These are phyloP conservation scores for Rugonectria rugulosa DNA, from an alignment of 2,329 filamentous ascomycete genomes.

Conservation along the genomic window DNA sequence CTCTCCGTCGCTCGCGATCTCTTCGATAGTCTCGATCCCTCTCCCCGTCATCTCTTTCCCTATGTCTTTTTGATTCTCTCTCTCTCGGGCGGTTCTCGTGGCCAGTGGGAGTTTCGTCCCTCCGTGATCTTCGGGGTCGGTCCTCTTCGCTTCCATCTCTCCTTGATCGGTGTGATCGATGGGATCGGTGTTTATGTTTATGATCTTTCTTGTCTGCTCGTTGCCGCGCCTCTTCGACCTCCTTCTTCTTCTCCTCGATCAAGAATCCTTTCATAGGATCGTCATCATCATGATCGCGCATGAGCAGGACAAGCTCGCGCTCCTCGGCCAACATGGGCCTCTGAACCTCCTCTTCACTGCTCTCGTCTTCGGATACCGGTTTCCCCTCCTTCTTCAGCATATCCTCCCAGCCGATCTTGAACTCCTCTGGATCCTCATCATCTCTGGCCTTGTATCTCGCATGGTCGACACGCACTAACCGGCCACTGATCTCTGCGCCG, in stretches of 20 bases:
- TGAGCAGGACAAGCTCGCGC: slow-evolving; percentile 75
- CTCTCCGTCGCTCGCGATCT: slow-evolving; percentile 29
- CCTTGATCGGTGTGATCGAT: slow-evolving; percentile 54
- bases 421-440: slow-evolving; percentile 72
- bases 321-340: slow-evolving; percentile 82
- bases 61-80: slow-evolving; percentile 40
- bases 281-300: slow-evolving; percentile 87
- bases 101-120: slow-evolving; percentile 46
- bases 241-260: slow-evolving; percentile 89
- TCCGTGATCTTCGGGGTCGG: slow-evolving; percentile 44
- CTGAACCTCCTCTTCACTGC: slow-evolving; percentile 55
- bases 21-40: slow-evolving; percentile 38
- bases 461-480: slow-evolving; percentile 88
- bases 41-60: slow-evolving; percentile 39
- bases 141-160: slow-evolving; percentile 44
- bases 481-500: slow-evolving; percentile 82
- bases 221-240: slow-evolving; percentile 75
- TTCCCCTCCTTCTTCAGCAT: slow-evolving; percentile 62
- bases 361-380: slow-evolving; percentile 52
- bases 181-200: slow-evolving; percentile 57
- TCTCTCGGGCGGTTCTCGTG: slow-evolving; percentile 39
- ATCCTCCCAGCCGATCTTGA: slow-evolving; percentile 66
- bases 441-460: slow-evolving; percentile 89
- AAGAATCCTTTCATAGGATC: slow-evolving; percentile 97
- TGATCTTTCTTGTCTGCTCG: slow-evolving; percentile 56